Conservation (phyloP, 352 stramenopile genomes). For the Phytopythium aichiense region DNA sequence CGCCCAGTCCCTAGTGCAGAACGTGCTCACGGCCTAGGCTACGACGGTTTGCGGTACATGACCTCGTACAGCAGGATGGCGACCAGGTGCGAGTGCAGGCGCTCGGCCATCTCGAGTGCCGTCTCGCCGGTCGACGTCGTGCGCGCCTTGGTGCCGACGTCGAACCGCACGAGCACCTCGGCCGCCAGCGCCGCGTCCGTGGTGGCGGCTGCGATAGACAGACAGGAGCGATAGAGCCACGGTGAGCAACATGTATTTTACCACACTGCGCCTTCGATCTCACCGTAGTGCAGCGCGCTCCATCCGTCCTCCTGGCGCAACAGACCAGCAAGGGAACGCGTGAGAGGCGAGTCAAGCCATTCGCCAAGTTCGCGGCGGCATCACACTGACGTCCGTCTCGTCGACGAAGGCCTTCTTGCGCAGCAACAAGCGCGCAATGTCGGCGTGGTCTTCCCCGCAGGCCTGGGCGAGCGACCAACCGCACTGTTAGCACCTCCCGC, state of each 20-base stretch:
- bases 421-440: slow-evolving; percentile 51
- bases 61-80: slow-evolving; percentile 71
- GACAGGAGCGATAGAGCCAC: slow-evolving; percentile 5
- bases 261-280: slow-evolving; percentile 2
- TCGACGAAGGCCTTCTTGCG: slow-evolving; percentile 75
- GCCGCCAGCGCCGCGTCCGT: slow-evolving; percentile 65
- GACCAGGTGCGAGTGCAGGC: slow-evolving; percentile 64
- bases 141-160: slow-evolving; percentile 51
- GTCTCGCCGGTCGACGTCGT: slow-evolving; percentile 72
- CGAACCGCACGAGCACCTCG: slow-evolving; percentile 63
- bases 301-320: slow-evolving; percentile 55
- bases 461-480: slow-evolving; percentile 23
- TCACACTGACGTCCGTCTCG: slow-evolving; percentile 60
- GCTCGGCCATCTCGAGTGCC: slow-evolving; percentile 73
- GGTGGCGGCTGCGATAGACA: slow-evolving; percentile 38
- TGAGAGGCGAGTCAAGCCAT: neutral
- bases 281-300: slow-evolving; percentile 78
- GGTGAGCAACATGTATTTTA: slow-evolving; percentile 15
- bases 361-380: neutral
- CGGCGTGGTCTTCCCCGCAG: slow-evolving; percentile 65
- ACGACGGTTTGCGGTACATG: slow-evolving; percentile 42
- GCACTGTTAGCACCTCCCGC: neutral
- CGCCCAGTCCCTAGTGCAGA: slow-evolving; percentile 88
- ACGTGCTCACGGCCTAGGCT: slow-evolving; percentile 26
- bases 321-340: slow-evolving; percentile 5